Conservation (phyloP, 495 filamentous ascomycete species). For the Aspergillus bridgeri region DNA sequence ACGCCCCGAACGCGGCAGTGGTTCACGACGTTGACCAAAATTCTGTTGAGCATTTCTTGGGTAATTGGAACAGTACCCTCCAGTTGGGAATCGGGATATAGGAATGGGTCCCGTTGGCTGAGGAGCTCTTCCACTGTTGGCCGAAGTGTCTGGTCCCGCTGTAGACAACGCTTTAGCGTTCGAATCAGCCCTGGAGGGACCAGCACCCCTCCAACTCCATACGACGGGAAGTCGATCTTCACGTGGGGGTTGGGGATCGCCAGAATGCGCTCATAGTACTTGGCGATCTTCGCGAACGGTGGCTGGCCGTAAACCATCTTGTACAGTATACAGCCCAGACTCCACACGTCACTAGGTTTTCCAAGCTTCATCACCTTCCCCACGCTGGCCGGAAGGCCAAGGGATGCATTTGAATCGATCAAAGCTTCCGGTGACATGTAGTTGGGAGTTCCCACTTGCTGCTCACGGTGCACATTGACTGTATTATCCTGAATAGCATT, state of each 20-base stretch:
- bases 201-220: slow-evolving; percentile 66
- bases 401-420: slow-evolving; percentile 75
- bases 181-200: slow-evolving; percentile 68
- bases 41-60: slow-evolving; percentile 70
- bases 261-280: slow-evolving; percentile 68
- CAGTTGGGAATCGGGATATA: slow-evolving; percentile 67
- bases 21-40: slow-evolving; percentile 72
- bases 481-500: slow-evolving; percentile 96
- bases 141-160: slow-evolving; percentile 70
- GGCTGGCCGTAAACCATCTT: slow-evolving; percentile 95
- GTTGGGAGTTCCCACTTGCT: slow-evolving; percentile 92
- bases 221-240: slow-evolving; percentile 73
- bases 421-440: slow-evolving; percentile 98
- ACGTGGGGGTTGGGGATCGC: slow-evolving; percentile 89
- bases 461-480: slow-evolving; percentile 94
- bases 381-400: slow-evolving; percentile 52
- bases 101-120: slow-evolving; percentile 66
- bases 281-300: slow-evolving; percentile 87
- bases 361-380: slow-evolving; percentile 91
- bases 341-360: slow-evolving; percentile 95
- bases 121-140: slow-evolving; percentile 79
- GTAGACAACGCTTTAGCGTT: slow-evolving; percentile 76
- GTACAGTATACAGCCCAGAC: slow-evolving; percentile 90
- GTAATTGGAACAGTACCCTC: slow-evolving; percentile 68
- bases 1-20: slow-evolving; percentile 64